Evolutionary conservation across 1,284 basidiomycete genomes (phyloP).

Genomic region (Pseudozyma pruni): DNA sequence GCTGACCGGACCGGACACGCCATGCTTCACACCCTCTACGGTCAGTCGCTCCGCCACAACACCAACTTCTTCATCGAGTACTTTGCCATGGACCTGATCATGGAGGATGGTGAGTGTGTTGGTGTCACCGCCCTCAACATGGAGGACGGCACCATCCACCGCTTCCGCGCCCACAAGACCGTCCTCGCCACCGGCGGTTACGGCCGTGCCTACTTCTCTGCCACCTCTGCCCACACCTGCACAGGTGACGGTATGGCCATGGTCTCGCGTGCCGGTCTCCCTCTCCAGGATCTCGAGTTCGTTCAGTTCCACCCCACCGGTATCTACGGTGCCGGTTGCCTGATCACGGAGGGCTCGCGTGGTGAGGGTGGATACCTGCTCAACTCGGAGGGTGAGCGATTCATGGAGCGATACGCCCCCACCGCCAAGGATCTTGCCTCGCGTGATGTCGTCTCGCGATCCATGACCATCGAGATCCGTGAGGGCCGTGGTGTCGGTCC

Average conservation of each 20-base stretch:
- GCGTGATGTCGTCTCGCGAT: constrained; percentile 98
- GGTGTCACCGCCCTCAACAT: constrained; percentile 99
- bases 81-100: constrained; percentile 93
- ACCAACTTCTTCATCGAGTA: constrained; percentile 99
- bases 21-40: constrained; percentile 97
- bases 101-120: constrained; percentile 98
- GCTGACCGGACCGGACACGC: constrained; percentile 99
- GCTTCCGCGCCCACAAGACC: constrained; percentile 98
- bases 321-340: constrained; percentile 98
- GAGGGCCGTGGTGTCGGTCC: constrained; percentile 99
- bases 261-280: constrained; percentile 95
- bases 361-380: constrained; percentile 99
- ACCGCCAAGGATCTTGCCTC: constrained; percentile 99
- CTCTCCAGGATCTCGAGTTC: constrained; percentile 97
- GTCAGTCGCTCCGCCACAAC: constrained; percentile 98
- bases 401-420: constrained; percentile 99
- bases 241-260: constrained; percentile 99
- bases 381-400: constrained; percentile 98
- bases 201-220: constrained; percentile 98
- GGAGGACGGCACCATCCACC: constrained; percentile 98
- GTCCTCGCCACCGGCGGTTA: constrained; percentile 98
- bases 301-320: constrained; percentile 99
- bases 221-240: constrained; percentile 98
- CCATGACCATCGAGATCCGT: constrained; percentile 98
- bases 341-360: constrained; percentile 98